phyloP scores from a whole-genome alignment of 139 green algal species.

The Tetraselmis striata region DNA sequence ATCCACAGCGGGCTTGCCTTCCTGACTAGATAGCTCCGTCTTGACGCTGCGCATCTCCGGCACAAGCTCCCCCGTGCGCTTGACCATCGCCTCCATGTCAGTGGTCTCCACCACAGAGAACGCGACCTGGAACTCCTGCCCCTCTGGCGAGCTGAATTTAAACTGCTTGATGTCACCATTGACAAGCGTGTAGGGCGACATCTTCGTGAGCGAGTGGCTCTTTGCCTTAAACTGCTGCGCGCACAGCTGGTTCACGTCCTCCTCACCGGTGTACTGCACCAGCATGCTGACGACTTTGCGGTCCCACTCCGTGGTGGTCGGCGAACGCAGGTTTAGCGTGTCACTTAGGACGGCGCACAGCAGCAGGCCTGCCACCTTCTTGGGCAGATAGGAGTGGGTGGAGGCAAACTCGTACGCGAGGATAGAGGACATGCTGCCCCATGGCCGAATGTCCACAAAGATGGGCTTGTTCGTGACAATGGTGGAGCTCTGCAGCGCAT shows the following conservation, averaged over 20 bases:
- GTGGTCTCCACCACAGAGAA: slow-evolving; percentile 25
- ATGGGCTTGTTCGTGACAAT: slow-evolving; percentile 24
- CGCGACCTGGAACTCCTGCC: slow-evolving; percentile 10
- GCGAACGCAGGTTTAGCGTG: slow-evolving; percentile 22
- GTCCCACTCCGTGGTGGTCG: slow-evolving; percentile 26
- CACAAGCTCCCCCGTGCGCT: slow-evolving; percentile 5
- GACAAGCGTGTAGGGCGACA: slow-evolving; percentile 22
- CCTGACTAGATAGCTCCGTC: neutral
- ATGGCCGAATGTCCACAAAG: slow-evolving; percentile 28
- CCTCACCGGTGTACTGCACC: slow-evolving; percentile 10
- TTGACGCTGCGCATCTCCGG: slow-evolving; percentile 23
- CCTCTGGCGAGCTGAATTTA: slow-evolving; percentile 9
- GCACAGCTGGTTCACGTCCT: slow-evolving; percentile 19
- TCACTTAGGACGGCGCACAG: slow-evolving; percentile 23
- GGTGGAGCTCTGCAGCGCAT: slow-evolving; percentile 23
- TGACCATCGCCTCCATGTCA: slow-evolving; percentile 10
- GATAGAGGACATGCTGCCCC: slow-evolving; percentile 26
- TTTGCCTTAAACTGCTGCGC: slow-evolving; percentile 25
- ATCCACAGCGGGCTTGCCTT: neutral
- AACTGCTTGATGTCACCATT: slow-evolving; percentile 30
- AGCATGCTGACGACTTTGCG: slow-evolving; percentile 18
- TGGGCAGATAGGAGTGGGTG: neutral
- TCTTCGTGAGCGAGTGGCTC: slow-evolving; percentile 4
- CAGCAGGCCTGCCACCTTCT: slow-evolving; percentile 20
- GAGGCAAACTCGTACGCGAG: slow-evolving; percentile 17